phyloP scores from a whole-genome alignment of 2,329 filamentous ascomycete genomes.

The Trichoderma sp. region DNA sequence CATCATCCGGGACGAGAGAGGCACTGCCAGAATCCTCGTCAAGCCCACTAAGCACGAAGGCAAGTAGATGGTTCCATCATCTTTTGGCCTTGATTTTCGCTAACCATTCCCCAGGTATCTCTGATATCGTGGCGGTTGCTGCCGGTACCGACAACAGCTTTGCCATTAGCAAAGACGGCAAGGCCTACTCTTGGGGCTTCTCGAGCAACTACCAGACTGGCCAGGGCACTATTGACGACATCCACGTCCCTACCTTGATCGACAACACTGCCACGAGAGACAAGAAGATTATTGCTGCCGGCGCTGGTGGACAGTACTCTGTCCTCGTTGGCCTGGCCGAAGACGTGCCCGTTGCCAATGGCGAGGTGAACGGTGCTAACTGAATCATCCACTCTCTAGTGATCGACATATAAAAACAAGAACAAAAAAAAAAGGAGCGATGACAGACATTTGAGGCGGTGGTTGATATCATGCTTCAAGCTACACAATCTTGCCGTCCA shows the following conservation, averaged over 20 bases:
- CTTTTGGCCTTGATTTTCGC: neutral
- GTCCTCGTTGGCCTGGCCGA: constrained; percentile 51
- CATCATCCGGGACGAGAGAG: constrained; percentile 60
- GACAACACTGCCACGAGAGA: constrained; percentile 80
- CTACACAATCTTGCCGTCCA: neutral
- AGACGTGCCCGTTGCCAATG: constrained; percentile 31
- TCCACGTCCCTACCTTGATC: constrained; percentile 72
- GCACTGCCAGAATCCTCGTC: constrained; percentile 61
- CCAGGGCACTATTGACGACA: constrained; percentile 72
- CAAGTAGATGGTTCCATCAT: constrained; percentile 30
- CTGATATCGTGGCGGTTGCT: constrained; percentile 53
- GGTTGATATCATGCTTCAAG: neutral
- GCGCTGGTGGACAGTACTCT: constrained; percentile 83
- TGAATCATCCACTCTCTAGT: neutral
- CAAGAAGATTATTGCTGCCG: constrained; percentile 72
- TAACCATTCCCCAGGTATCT: constrained; percentile 35
- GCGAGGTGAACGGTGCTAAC: constrained; percentile 21
- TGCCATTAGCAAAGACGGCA: constrained; percentile 65
- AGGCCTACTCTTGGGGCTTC: constrained; percentile 78
- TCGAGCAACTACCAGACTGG: constrained; percentile 77
- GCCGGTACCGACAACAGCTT: constrained; percentile 73
- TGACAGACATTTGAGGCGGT: neutral
- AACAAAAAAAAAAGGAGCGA: neutral
- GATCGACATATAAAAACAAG: neutral
- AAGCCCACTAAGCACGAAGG: constrained; percentile 42